Evolutionary conservation across 768 basidiomycete genomes (phyloP).

Genomic region (Leucocoprinus birnbaumii): DNA sequence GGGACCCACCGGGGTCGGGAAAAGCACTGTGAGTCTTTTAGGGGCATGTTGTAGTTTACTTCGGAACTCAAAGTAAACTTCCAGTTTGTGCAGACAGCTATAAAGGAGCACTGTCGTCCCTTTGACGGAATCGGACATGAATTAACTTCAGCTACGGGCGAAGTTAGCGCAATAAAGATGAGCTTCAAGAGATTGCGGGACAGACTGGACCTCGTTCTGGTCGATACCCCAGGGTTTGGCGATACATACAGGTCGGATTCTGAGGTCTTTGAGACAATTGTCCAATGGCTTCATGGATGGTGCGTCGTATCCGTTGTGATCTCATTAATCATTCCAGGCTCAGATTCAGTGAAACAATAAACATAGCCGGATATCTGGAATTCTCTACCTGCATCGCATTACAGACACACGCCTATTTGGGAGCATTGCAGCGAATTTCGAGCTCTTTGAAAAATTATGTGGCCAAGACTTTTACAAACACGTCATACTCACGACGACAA

Average conservation of each 20-base stretch:
- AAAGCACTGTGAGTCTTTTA: no score
- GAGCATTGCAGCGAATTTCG: conserved; percentile 45
- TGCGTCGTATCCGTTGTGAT: conserved; percentile 7
- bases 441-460: conserved; percentile 49
- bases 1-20: no score
- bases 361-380: conserved; percentile 5
- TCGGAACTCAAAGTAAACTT: no score
- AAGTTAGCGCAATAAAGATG: background rate
- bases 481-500: conserved; percentile 52
- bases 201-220: background rate
- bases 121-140: background rate
- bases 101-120: background rate
- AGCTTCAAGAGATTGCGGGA: background rate
- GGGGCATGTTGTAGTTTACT: no score
- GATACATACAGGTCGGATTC: conserved; percentile 20
- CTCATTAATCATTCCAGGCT: no score
- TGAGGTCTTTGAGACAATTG: conserved; percentile 18
- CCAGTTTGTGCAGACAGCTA: background rate
- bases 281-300: conserved; percentile 23
- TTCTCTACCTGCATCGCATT: conserved; percentile 46
- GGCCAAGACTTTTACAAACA: conserved; percentile 45
- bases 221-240: conserved; percentile 17
- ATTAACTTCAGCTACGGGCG: background rate
- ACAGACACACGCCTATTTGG: conserved; percentile 47
- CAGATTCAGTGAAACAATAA: background rate